A percentile compares a stretch with the other conserved stretches of the same genome.
Evolutionary conservation across 306 rosid genomes (phyloP).

Genomic region (Malus sylvestris): DNA sequence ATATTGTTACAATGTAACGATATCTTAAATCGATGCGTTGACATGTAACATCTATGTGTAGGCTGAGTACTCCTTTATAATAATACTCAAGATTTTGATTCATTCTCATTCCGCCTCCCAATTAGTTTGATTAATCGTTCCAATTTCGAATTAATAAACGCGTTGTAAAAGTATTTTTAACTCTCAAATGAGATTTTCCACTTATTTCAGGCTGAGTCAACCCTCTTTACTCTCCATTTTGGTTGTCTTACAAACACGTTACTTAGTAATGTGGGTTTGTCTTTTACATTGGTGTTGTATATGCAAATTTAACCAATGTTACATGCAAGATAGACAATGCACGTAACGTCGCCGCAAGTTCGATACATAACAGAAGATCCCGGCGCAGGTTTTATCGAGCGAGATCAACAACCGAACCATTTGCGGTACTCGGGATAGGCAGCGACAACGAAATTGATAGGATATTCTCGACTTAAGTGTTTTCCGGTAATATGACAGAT

Average conservation of each 20-base stretch:
- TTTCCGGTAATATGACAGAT: constrained; percentile 2
- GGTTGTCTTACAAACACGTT: not conserved
- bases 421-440: not conserved
- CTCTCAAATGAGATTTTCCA: too few relatives aligned
- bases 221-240: too few relatives aligned
- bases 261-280: not conserved
- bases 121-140: too few relatives aligned
- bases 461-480: not conserved
- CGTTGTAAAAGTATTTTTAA: too few relatives aligned
- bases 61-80: too few relatives aligned
- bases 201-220: too few relatives aligned
- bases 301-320: not conserved
- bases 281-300: not conserved
- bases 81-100: too few relatives aligned
- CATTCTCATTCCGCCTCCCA: fast-evolving
- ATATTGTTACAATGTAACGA: too few relatives aligned
- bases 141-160: too few relatives aligned
- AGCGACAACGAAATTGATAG: not conserved
- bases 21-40: too few relatives aligned
- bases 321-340: not conserved
- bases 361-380: not conserved
- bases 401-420: not conserved
- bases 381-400: not conserved
- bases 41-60: too few relatives aligned
- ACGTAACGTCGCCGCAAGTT: not conserved